Evolutionary conservation across 2,329 filamentous ascomycete species (phyloP).

Genomic region (Aureobasidium sp.): DNA sequence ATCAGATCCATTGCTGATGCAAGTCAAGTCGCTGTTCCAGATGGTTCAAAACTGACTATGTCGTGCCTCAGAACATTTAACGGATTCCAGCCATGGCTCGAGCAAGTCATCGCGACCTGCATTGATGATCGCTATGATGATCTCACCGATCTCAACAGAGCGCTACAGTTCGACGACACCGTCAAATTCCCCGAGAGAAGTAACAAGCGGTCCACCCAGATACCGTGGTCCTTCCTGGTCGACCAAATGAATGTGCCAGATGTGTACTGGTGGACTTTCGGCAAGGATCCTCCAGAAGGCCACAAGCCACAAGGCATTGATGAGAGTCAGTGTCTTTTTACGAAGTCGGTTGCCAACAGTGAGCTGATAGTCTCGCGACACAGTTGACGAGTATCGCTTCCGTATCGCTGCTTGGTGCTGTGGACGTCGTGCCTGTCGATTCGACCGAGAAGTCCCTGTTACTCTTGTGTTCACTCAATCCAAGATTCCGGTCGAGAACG

Average conservation of each 20-base stretch:
- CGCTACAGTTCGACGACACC: constrained; percentile 27
- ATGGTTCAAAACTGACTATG: background rate
- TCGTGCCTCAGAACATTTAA: constrained; percentile 21
- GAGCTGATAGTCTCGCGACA: background rate
- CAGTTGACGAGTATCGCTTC: constrained; percentile 28
- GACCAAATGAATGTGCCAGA: constrained; percentile 32
- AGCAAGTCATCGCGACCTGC: constrained; percentile 26
- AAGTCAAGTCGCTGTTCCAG: background rate
- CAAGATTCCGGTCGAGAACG: constrained; percentile 24
- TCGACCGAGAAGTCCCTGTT: constrained; percentile 25
- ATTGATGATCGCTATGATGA: constrained; percentile 27
- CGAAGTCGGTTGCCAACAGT: background rate
- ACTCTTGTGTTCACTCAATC: constrained; percentile 29
- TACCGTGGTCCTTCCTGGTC: constrained; percentile 31
- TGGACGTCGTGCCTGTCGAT: constrained; percentile 25
- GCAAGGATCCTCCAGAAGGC: constrained; percentile 23
- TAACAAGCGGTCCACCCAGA: constrained; percentile 23
- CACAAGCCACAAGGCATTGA: background rate
- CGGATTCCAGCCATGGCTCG: constrained; percentile 29
- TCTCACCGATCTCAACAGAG: constrained; percentile 27
- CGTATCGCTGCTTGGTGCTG: constrained; percentile 29
- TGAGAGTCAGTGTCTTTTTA: constrained; percentile 1
- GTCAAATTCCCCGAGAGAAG: constrained; percentile 30
- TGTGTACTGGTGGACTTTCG: constrained; percentile 32
- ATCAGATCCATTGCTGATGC: constrained; percentile 27